A percentile compares a stretch with the other conserved stretches of the same genome.
phyloP scores from a whole-genome alignment of 352 stramenopile species.

The Phytophthora multivora region DNA sequence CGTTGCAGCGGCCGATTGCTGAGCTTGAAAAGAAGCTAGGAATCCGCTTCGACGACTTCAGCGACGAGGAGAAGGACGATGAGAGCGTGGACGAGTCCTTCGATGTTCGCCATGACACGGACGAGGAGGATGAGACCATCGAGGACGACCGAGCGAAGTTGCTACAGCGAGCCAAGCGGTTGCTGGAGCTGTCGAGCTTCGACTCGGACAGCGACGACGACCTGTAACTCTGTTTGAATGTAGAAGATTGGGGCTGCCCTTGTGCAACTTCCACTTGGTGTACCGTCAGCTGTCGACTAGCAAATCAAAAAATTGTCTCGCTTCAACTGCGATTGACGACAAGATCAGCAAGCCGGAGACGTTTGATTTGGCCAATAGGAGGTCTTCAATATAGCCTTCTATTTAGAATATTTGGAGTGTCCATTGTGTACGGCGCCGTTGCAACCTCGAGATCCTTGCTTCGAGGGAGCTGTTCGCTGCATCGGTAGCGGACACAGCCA shows the following conservation, averaged over 20 bases:
- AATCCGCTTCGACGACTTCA: constrained; percentile 67
- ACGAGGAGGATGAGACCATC: constrained; percentile 54
- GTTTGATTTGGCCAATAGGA: constrained; percentile 1
- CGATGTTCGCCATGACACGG: constrained; percentile 38
- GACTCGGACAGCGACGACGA: constrained; percentile 47
- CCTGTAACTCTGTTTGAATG: constrained; percentile 19
- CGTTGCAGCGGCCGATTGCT: constrained; percentile 70
- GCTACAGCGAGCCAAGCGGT: constrained; percentile 51
- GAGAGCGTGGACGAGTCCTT: constrained; percentile 39
- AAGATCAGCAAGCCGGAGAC: background rate
- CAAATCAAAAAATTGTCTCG: background rate
- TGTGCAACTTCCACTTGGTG: background rate
- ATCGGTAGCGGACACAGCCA: background rate
- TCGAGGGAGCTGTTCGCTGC: background rate
- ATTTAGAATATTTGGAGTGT: constrained; percentile 5
- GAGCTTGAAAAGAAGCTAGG: constrained; percentile 74
- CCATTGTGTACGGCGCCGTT: background rate
- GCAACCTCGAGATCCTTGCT: background rate
- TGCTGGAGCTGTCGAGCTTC: constrained; percentile 57
- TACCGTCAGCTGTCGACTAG: constrained; percentile 17
- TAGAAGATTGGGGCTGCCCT: background rate
- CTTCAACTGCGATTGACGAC: constrained; percentile 27
- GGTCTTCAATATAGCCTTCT: constrained; percentile 1
- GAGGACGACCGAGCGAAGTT: constrained; percentile 54
- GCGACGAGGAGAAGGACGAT: constrained; percentile 60